Base-by-base conservation (phyloP, 139 green algal genomes). In the Micromonas commoda region DNA sequence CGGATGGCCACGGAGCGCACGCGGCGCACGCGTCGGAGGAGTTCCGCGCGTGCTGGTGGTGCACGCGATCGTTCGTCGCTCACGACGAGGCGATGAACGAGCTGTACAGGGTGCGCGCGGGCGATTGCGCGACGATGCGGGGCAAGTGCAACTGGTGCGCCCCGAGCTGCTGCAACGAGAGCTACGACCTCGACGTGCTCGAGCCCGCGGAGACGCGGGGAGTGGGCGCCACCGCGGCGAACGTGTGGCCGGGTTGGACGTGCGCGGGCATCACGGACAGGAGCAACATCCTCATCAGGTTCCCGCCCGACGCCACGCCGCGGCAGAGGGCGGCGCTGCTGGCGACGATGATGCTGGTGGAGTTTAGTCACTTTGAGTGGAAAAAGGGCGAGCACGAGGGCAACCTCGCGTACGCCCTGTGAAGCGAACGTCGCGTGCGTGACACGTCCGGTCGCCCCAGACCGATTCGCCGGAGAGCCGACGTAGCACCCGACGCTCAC, bases 101-200 rank as follows among this genome's bases (percentile, higher is more conserved):
- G 31, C n/a, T 76, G 24, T 76, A 76, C 37, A 54, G 24, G 29
- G 23, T 76, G 1, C n/a, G 24, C 20, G 34, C n/a, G 2, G 60
- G 28, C 69, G 69, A 54, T 28, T 63, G 34, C 33, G 28, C 24
- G 31, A 28, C 34, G 23, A 57, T n/a, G 24, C 34, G 37, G 20
- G 69, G 69, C 4, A 65, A 65, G 54, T 76, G 34, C 69, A 76
- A 76, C 33, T 23, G 20, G 24, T 76, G 29, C 69, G 69, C 69
- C 2, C 69, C 69, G 3, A 76, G 69, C 6, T 76, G 69, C 69
- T 76, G 34, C 2, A 76, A 76, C 69, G 69, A 54, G 33, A 63
- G 23, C 31, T 76, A 63, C 3, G 37, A 76, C 69, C 24, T 76
- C 23, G 69, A 76, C 69, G 37, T 76, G 24, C 2, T 54, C 23